These are phyloP conservation scores for Candida buenavistaensis DNA, from an alignment of 1,139 yeast species.

Conservation along the genomic window DNA sequence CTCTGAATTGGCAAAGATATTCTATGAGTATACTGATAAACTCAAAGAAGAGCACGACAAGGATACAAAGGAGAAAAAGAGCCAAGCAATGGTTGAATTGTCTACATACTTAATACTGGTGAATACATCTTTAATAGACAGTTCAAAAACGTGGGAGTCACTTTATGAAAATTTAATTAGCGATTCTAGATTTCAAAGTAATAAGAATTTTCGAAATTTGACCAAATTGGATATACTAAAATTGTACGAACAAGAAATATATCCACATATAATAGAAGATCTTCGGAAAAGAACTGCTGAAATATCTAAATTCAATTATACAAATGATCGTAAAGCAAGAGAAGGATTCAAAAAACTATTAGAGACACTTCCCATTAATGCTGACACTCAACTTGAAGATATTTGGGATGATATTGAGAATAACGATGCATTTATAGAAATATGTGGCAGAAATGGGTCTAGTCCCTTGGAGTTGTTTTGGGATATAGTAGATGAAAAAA, in stretches of 20 bases:
- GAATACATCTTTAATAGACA: slow-evolving; percentile 31
- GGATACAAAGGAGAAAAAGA: slow-evolving; percentile 28
- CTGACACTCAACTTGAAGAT: slow-evolving; percentile 62
- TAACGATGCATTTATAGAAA: slow-evolving; percentile 56
- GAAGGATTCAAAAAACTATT: slow-evolving; percentile 55
- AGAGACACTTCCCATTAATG: slow-evolving; percentile 40
- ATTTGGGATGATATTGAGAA: slow-evolving; percentile 54
- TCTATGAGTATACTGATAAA: slow-evolving; percentile 45
- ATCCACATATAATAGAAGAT: slow-evolving; percentile 32
- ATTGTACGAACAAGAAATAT: slow-evolving; percentile 51
- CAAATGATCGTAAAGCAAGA: slow-evolving; percentile 66
- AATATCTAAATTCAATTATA: slow-evolving; percentile 41
- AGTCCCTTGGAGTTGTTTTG: slow-evolving; percentile 75
- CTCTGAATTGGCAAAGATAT: slow-evolving; percentile 52
- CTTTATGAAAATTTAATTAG: slow-evolving; percentile 37
- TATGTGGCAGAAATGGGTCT: slow-evolving; percentile 82
- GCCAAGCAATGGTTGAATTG: slow-evolving; percentile 54
- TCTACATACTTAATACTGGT: slow-evolving; percentile 45
- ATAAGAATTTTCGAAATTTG: slow-evolving; percentile 55
- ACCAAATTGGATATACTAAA: slow-evolving; percentile 60
- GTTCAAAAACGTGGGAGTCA: slow-evolving; percentile 45
- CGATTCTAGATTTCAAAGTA: slow-evolving; percentile 58
- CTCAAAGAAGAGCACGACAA: slow-evolving; percentile 42
- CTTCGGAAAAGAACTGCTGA: slow-evolving; percentile 37
- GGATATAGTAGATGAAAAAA: slow-evolving; percentile 70